Evolutionary conservation across 371 early-diverging fungal species (phyloP), one percentile per base, ranked within the genome.

Genomic region (Batkoa obscura): DNA sequence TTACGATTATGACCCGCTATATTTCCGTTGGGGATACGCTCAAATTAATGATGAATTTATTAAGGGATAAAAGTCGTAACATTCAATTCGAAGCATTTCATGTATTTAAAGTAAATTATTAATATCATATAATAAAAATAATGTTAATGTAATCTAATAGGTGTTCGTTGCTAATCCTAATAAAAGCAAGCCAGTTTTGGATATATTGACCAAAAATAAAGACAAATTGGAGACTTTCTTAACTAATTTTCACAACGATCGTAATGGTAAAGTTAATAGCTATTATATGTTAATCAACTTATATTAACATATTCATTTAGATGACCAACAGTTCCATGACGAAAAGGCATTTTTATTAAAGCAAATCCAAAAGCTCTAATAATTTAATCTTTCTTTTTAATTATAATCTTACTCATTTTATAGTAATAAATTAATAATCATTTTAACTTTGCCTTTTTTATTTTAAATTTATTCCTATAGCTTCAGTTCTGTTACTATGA

Each of bases 81-180:
- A 97, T 97, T 60, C 98, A 96, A 68, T 95, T 91, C 64, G 98
- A 97, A 72, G 96, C 98, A 0, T 97, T 97, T 74, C 98, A 97
- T 70, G 94, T 96, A 32, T 97, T 96, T 75, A 97, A 97, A 77
- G 88, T 78, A 49, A 8, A 23, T 37, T 43, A 8, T 33, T 3
- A 8, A 31, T 38, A 15, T 33, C 34, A 3, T 34, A 5, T 35
- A 3, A 43, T 56, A 48, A 9, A 39, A 46, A 41, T 52, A 37
- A 43, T 43, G 17, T 58, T 23, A 3, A 49, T 33, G n/a, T 34
- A 31, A 30, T 9, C 31, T 4, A 17, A 38, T 59, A 88, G 88
- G 88, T 94, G 38, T 97, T 97, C 75, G 94, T 94, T 0, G 98
- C 98, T 42, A 97, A 95, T 61, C 98, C 98, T 23, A 86, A 87